Base-by-base conservation (phyloP, 1,284 basidiomycete species). In the Sphaerobolus stellatus region DNA sequence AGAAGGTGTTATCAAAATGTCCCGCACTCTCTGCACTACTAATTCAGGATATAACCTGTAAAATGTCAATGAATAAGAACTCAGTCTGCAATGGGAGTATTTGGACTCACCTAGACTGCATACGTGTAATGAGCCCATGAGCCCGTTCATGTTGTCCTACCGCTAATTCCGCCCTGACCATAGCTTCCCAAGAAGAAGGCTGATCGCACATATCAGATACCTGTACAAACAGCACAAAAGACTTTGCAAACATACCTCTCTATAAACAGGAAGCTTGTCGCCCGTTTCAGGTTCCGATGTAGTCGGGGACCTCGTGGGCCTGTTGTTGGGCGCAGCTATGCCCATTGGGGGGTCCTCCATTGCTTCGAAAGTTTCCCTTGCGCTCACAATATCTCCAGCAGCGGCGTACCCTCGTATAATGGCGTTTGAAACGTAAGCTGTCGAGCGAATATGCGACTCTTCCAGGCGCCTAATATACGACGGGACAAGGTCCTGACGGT, bases 381-480 rank as follows among this genome's bases (percentile, higher is more conserved):
- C 85, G 43, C 79, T 74, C 27, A 83, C 83, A 51, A 97, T 76
- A 45, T 88, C 77, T 5, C 88, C 87, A 6, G 80, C 79, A 27
- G 83, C 78, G 0, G 94, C 86, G 66, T 94, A 91, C 2, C 90
- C 92, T 67, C 88, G 88, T 75, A 99, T 98, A 62, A 98, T 74
- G 58, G 92, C 78, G 71, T 99, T 99, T 43, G 90, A 90, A 59
- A 98, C 91, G 71, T 99, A 99, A 1, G 97, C 96, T 0, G 96
- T 99, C 80, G 94, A 88, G 62, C 90, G 88, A 7, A 95, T 82
- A 29, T 85, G 83, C 2, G 79, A 77, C 0, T 71, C 64, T 36
- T 72, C 70, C 76, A 99, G 85, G 56, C 82, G 82, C 24, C 74
- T 68, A 34, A 89, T 70, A 67, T 92, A 93, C 18, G 73, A 61